Conservation (phyloP, 192 early-diverging fungal genomes). For the Linnemannia elongata region DNA sequence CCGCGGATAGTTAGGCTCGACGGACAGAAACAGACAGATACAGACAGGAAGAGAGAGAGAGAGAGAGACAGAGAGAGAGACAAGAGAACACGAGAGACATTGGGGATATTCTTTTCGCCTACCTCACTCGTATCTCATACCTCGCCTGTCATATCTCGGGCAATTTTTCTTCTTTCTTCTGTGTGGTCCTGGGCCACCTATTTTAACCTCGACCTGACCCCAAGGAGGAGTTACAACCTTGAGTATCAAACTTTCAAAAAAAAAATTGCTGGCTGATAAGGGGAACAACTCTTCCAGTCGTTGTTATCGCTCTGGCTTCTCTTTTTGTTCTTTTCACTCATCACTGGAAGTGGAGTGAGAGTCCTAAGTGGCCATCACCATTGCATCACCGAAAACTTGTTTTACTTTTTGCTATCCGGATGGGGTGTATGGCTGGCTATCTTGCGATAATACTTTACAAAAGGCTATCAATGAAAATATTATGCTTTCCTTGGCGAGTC, state of each 20-base stretch:
- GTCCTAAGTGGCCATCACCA: background rate
- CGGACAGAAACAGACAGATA: background rate
- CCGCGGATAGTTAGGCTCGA: too few species aligned
- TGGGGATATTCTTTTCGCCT: background rate
- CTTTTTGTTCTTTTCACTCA: too few species aligned
- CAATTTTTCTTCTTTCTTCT: background rate
- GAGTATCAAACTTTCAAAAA: background rate
- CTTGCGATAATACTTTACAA: too few species aligned
- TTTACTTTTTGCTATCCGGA: background rate
- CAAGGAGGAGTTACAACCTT: slow-evolving; percentile 3
- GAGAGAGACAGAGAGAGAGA: background rate
- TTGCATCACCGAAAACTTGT: background rate
- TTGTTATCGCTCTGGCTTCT: background rate
- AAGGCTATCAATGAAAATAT: background rate
- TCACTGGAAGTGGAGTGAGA: background rate
- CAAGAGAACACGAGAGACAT: background rate
- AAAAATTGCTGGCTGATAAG: background rate
- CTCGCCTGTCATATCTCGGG: background rate
- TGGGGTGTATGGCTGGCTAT: background rate
- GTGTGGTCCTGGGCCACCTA: background rate
- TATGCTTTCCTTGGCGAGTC: too few species aligned
- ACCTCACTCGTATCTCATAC: background rate
- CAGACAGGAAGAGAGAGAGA: background rate
- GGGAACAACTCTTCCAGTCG: background rate
- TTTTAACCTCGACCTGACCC: background rate